Evolutionary conservation across 2,329 filamentous ascomycete genomes (phyloP).

Genomic region (Exserohilum turcica): DNA sequence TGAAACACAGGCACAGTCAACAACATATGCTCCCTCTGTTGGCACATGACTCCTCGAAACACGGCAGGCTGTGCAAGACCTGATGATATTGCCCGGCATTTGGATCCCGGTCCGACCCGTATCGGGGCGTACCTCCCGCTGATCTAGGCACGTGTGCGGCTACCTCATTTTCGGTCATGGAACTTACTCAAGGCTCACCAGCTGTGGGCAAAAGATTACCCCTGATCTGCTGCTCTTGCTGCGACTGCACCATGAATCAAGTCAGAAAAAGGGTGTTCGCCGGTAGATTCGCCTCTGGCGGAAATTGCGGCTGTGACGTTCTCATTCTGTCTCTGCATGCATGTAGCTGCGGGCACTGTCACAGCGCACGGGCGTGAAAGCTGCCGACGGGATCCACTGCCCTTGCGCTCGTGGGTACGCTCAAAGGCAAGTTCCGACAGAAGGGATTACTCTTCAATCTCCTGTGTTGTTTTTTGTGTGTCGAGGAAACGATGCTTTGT

Average conservation of each 20-base stretch:
- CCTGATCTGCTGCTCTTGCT: background rate
- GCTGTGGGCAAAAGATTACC: background rate
- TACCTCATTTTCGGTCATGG: background rate
- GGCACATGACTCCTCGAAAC: background rate
- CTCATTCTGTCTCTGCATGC: background rate
- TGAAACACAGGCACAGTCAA: background rate
- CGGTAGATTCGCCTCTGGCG: background rate
- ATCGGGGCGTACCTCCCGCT: constrained; percentile 13
- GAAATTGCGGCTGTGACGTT: constrained; percentile 1
- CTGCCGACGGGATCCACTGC: background rate
- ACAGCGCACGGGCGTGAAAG: constrained; percentile 1
- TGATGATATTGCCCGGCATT: background rate
- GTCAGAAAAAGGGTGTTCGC: too few species aligned
- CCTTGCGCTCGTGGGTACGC: background rate
- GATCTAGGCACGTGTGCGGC: constrained; percentile 3
- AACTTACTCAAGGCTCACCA: background rate
- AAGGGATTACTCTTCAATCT: background rate
- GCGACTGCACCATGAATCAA: background rate
- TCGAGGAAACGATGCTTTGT: background rate
- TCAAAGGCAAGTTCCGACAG: background rate
- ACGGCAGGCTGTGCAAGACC: background rate
- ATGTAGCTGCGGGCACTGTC: constrained; percentile 1
- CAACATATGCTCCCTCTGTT: background rate
- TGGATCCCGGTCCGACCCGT: constrained; percentile 12
- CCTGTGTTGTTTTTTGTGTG: background rate